Base-by-base conservation (phyloP, 257 asterid genomes). In the Orobanche coerulescens region DNA sequence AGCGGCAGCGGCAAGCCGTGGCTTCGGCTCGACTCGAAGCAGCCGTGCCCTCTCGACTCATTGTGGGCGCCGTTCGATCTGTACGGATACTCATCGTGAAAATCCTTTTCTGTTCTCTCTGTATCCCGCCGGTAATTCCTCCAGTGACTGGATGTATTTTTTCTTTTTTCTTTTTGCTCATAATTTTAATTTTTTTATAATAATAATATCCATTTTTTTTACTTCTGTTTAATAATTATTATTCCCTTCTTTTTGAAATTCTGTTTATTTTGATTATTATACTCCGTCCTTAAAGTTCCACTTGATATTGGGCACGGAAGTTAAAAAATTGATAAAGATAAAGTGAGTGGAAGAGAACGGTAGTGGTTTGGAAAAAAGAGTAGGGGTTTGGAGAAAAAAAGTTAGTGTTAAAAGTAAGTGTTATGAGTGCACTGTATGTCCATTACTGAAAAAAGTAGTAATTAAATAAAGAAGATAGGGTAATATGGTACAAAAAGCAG, bases 1-100 rank as follows among this genome's bases (percentile, higher is more conserved):
- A 86, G 95, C 72, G 95, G 97, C 20, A 75, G 84, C 46, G 94
- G 97, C 28, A 90, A 86, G 77, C 95, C 95, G 30, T 90, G 95
- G 97, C 75, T 79, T 16, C 79, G 97, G 67, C 94, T 90, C 30
- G 97, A 81, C 75, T 79, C 95, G 1, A 73, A 65, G 76, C 70
- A 77, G 65, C 88, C 90, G 36, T 90, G 94, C 25, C 95, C 94
- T 8, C 79, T 90, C 31, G 97, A 90, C 67, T 62, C 79, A 4
- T 56, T 84, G 30, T 90, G 97, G 97, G 94, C 92, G 8, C 90
- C 90, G 0, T 90, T 79, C 54, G 95, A 90, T 67, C 75, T 90
- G 72, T 81, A 79, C 68, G 80, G 83, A 44, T 78, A 75, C 39
- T 75, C 80, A 2, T 40, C 75, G 47, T 70, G 74, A 30, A 2